Percentiles rank a stretch among this genome's conserved stretches.
phyloP scores from a whole-genome alignment of 352 stramenopile species.

The Salisapilia sapeloensis region DNA sequence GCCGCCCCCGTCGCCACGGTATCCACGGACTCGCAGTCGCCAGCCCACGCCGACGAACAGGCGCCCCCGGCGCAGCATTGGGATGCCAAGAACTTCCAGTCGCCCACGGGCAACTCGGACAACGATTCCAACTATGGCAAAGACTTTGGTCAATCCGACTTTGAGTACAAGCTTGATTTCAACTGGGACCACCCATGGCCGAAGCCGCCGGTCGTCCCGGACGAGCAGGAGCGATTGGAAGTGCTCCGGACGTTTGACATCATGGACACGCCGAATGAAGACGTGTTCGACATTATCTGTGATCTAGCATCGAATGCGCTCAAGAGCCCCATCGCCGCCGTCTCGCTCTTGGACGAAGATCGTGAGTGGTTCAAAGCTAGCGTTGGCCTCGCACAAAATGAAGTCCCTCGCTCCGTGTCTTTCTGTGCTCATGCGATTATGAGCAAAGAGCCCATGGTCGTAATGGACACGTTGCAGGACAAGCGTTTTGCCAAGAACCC shows the following conservation, averaged over 20 bases:
- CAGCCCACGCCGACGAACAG: conserved; percentile 22
- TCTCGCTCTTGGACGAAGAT: conserved; percentile 74
- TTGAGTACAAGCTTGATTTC: conserved; percentile 78
- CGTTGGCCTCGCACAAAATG: conserved; percentile 67
- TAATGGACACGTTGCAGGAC: conserved; percentile 74
- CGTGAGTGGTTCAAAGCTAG: conserved; percentile 81
- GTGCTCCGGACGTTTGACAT: conserved; percentile 74
- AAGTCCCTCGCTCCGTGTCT: conserved; percentile 73
- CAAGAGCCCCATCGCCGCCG: conserved; percentile 72
- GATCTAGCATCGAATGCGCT: conserved; percentile 73
- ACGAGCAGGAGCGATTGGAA: conserved; percentile 54
- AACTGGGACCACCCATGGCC: conserved; percentile 80
- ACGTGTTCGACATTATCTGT: conserved; percentile 83
- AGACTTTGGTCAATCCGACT: conserved; percentile 66
- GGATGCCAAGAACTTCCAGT: conserved; percentile 73
- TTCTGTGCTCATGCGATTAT: conserved; percentile 80
- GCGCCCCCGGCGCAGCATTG: too few relatives aligned
- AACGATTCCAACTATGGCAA: conserved; percentile 57
- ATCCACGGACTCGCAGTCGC: conserved; percentile 18
- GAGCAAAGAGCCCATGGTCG: conserved; percentile 80
- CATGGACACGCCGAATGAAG: conserved; percentile 72
- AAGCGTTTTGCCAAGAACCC: conserved; percentile 80
- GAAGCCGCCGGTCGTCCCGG: conserved; percentile 54
- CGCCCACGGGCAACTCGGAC: conserved; percentile 60
- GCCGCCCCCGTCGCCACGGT: conserved; percentile 26